Evolutionary conservation across 495 filamentous ascomycete species (phyloP).

Genomic region (Hypoxylon rickii): DNA sequence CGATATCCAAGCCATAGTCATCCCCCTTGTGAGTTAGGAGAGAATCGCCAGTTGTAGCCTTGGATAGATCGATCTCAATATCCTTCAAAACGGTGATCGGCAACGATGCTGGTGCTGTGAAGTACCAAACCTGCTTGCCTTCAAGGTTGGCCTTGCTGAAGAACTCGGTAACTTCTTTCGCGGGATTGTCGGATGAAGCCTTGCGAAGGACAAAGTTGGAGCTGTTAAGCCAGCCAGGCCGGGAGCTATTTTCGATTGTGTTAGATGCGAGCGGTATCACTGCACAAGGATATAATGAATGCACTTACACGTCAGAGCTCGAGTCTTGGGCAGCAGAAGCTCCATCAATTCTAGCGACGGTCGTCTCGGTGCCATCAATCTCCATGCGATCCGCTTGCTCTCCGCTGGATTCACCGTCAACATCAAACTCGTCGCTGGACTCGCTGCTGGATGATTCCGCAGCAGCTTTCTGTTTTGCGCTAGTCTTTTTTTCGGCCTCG

Average conservation of each 20-base stretch:
- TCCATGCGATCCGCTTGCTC: conserved; percentile 31
- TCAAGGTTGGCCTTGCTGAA: conserved; percentile 50
- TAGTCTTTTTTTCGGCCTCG: conserved; percentile 5
- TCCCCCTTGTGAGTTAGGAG: conserved; percentile 48
- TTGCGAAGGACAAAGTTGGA: conserved; percentile 43
- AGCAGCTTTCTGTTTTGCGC: conserved; percentile 8
- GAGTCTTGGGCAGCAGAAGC: conserved; percentile 11
- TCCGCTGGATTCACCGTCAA: neutral
- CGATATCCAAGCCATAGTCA: conserved; percentile 44
- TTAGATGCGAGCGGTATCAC: neutral
- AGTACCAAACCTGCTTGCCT: conserved; percentile 58
- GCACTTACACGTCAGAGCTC: conserved; percentile 27
- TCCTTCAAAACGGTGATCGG: conserved; percentile 54
- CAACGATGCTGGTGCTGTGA: conserved; percentile 52
- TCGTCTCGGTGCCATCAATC: conserved; percentile 28
- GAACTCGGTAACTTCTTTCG: conserved; percentile 39
- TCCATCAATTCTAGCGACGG: conserved; percentile 36
- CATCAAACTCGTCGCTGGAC: conserved; percentile 32
- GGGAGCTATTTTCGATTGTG: conserved; percentile 14
- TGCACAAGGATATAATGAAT: neutral
- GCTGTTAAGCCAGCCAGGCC: conserved; percentile 28
- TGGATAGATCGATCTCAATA: conserved; percentile 48
- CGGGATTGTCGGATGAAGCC: conserved; percentile 40
- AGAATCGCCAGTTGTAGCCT: conserved; percentile 40
- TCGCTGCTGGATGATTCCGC: conserved; percentile 26